phyloP scores from a whole-genome alignment of 2,329 filamentous ascomycete species.

The Aureobasidium sp. region DNA sequence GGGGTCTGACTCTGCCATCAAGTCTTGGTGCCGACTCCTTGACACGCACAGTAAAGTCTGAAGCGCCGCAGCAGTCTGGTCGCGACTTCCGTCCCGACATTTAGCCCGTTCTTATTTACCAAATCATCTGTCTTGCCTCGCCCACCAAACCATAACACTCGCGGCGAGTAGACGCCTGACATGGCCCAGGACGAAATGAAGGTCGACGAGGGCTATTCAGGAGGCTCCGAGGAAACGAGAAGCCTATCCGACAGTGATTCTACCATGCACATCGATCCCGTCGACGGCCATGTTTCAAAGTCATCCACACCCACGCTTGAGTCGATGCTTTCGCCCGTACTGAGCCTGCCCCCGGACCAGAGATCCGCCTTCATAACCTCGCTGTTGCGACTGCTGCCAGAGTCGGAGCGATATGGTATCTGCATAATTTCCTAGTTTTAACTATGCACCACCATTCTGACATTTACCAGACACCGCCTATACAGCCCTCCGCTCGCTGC shows the following conservation, averaged over 20 bases:
- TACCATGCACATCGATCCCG: slow-evolving; percentile 31
- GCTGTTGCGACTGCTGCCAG: slow-evolving; percentile 11
- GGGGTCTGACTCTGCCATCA: slow-evolving; percentile 1
- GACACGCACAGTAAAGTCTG: background rate
- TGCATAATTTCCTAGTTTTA: background rate
- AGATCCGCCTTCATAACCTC: slow-evolving; percentile 16
- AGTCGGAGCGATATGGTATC: slow-evolving; percentile 17
- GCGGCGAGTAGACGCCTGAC: background rate
- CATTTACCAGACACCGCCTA: slow-evolving; percentile 66
- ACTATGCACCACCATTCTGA: background rate
- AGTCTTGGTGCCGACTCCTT: background rate
- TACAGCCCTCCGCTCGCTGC: slow-evolving; percentile 67
- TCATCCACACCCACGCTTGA: slow-evolving; percentile 4
- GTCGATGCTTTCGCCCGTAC: slow-evolving; percentile 5
- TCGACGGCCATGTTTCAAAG: slow-evolving; percentile 21
- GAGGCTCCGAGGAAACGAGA: slow-evolving; percentile 52
- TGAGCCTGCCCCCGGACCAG: slow-evolving; percentile 18
- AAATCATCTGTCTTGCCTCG: background rate
- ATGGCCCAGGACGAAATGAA: slow-evolving; percentile 13
- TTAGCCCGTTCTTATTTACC: slow-evolving; percentile 11
- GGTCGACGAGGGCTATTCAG: slow-evolving; percentile 78
- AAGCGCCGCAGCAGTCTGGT: background rate
- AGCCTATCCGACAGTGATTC: slow-evolving; percentile 41
- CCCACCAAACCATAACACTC: background rate
- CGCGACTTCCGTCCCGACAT: slow-evolving; percentile 9